These are phyloP conservation scores for Letharia columbiana DNA, from an alignment of 495 filamentous ascomycete species.

Conservation along the genomic window DNA sequence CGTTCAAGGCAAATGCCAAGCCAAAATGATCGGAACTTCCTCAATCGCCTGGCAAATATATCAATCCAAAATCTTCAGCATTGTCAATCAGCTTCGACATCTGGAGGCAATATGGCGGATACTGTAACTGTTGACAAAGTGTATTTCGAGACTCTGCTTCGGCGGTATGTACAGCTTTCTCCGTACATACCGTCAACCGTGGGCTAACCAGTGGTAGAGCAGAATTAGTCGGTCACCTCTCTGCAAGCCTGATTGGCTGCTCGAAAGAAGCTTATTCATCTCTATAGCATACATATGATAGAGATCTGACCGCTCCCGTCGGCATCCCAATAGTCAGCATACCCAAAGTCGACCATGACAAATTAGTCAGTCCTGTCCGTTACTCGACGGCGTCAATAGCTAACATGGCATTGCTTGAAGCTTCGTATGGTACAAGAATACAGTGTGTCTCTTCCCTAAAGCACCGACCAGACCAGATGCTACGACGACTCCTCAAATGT, in stretches of 20 bases:
- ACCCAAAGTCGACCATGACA: conserved; percentile 46
- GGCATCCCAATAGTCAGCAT: conserved; percentile 41
- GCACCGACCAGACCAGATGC: conserved; percentile 12
- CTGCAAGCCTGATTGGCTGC: conserved; percentile 8
- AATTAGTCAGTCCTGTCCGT: conserved; percentile 38
- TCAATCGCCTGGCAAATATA: not conserved
- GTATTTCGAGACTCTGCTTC: conserved; percentile 46
- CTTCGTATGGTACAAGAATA: conserved; percentile 38
- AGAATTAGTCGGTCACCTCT: conserved; percentile 32
- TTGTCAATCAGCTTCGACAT: conserved; percentile 2
- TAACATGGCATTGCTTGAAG: conserved; percentile 29
- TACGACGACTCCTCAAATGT: conserved; percentile 4
- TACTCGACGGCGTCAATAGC: not conserved
- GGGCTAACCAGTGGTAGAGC: conserved; percentile 26
- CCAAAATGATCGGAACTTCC: not conserved
- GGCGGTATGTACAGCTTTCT: conserved; percentile 32
- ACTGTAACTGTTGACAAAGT: conserved; percentile 44
- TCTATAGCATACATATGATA: conserved; percentile 35
- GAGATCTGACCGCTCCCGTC: conserved; percentile 29
- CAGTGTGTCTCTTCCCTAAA: conserved; percentile 26
- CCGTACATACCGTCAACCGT: not conserved
- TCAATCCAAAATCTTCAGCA: not conserved
- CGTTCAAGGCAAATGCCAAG: not conserved
- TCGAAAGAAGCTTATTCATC: conserved; percentile 10
- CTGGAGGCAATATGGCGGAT: conserved; percentile 26